Conservation (phyloP, 2,329 filamentous ascomycete species). For the Aspergillus fijiensis region DNA sequence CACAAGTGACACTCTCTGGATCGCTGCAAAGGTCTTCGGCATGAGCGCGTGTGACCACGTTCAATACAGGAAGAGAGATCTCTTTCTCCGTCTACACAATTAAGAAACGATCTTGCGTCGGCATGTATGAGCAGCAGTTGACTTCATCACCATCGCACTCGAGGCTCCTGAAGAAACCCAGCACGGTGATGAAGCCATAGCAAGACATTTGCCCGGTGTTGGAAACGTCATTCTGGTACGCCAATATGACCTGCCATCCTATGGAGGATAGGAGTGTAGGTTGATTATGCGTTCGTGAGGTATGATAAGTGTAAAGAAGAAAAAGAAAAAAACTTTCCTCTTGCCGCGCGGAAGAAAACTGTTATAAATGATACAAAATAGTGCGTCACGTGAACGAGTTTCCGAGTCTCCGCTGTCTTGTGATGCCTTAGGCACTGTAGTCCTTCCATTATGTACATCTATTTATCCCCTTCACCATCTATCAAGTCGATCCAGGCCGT, state of each 20-base stretch:
- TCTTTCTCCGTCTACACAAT: background rate
- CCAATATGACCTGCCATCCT: conserved; percentile 52
- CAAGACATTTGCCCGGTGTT: conserved; percentile 19
- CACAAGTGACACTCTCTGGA: background rate
- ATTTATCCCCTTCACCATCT: background rate
- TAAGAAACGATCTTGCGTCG: background rate
- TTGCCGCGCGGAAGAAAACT: conserved; percentile 15
- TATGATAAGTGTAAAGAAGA: conserved; percentile 42
- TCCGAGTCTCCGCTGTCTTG: background rate
- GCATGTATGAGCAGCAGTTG: conserved; percentile 43
- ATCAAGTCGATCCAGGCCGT: background rate
- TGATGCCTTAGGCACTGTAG: conserved; percentile 7
- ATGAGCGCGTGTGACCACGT: background rate
- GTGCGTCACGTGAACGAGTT: conserved; percentile 9
- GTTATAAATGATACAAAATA: conserved; percentile 3
- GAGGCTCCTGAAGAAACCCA: conserved; percentile 26
- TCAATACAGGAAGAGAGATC: background rate
- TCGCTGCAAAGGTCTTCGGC: background rate
- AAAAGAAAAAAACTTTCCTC: conserved; percentile 13
- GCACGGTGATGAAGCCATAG: conserved; percentile 35
- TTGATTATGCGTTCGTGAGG: conserved; percentile 51
- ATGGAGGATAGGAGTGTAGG: conserved; percentile 44
- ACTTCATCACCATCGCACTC: conserved; percentile 36
- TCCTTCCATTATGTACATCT: background rate
- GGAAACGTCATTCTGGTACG: conserved; percentile 42